These are phyloP conservation scores for Scleroderma citrinum DNA, from an alignment of 768 basidiomycete species.

Conservation along the genomic window DNA sequence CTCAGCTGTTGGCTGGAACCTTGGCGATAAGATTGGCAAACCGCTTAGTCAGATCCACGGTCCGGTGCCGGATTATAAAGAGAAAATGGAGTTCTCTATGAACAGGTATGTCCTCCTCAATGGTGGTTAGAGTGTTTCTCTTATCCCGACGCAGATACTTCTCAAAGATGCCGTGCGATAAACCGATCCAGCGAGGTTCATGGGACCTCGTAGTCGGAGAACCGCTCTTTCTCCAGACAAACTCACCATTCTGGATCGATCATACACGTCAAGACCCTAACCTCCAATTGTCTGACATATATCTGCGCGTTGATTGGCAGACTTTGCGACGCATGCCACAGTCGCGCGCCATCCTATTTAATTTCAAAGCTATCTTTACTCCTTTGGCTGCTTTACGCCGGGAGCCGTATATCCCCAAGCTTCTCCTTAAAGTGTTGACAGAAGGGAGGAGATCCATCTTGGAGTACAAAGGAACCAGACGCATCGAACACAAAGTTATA, in stretches of 20 bases:
- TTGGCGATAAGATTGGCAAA: conserved; percentile 42
- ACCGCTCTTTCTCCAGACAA: conserved; percentile 39
- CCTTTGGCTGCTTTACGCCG: conserved; percentile 37
- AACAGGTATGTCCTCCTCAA: conserved; percentile 32
- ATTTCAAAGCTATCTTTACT: conserved; percentile 50
- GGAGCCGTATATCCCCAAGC: conserved; percentile 44
- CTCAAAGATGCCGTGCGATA: conserved; percentile 39
- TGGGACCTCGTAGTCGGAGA: conserved; percentile 49
- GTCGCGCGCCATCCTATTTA: conserved; percentile 46
- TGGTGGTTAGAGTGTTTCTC: background rate
- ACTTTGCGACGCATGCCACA: conserved; percentile 44
- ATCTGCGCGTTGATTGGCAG: conserved; percentile 52
- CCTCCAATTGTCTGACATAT: conserved; percentile 35
- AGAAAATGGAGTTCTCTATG: conserved; percentile 44
- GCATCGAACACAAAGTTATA: conserved; percentile 38
- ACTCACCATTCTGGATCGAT: conserved; percentile 31
- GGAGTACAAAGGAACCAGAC: conserved; percentile 39
- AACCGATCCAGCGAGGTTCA: conserved; percentile 48
- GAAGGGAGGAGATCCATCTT: conserved; percentile 36
- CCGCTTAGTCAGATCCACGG: conserved; percentile 41
- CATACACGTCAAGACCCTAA: conserved; percentile 31
- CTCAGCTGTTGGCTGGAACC: conserved; percentile 47
- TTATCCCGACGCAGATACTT: conserved; percentile 33
- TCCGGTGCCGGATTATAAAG: conserved; percentile 45
- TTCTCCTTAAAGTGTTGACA: conserved; percentile 38